Evolutionary conservation across 179 eudicot genomes (phyloP), one percentile per base, ranked within the genome.

Genomic region (Vitellaria paradoxa): DNA sequence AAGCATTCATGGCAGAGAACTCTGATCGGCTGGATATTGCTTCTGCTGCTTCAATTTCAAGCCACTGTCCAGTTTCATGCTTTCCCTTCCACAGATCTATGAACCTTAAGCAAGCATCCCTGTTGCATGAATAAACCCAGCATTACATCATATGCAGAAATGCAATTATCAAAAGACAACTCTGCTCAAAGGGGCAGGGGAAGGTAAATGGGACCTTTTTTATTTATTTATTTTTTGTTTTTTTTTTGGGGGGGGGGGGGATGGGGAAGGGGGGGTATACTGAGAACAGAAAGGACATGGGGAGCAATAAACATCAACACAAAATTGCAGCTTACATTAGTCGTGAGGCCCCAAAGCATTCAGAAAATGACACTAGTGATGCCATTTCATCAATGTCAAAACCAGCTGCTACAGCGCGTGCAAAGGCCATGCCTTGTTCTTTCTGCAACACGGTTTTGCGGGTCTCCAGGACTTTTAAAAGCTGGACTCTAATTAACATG

Each of bases 401-500:
- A 74, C 93, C 89, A 82, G 99, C 99, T 76, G 98, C 99, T 68
- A 82, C 89, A 80, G 99, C 98, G 78, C 97, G 97, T 76, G 99
- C 99, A 85, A 96, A 96, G 67, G 97, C 98, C 99, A 96, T 94
- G 69, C 97, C 99, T 87, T 96, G 99, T 85, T 96, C 99, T 79
- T 92, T 96, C 70, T 87, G 92, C 64, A 96, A 89, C 75, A 89
- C 92, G 9, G 64, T 85, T 90, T 84, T 93, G 60, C 99, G 99
- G 69, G 92, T 87, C 87, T 94, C 97, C 47, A 92, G 92, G 77
- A 96, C 96, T 83, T 83, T 88, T 72, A 94, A 81, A 76, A 93
- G 93, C 85, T 96, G 93, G 82, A 85, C 88, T 83, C 99, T 96
- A 86, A 80, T 80, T 26, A 79, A 69, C 50, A 65, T 11, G 66